Percentiles rank a stretch among this genome's conserved stretches.
phyloP scores from a whole-genome alignment of 139 green algal species.

The Desmodesmus armatus region DNA sequence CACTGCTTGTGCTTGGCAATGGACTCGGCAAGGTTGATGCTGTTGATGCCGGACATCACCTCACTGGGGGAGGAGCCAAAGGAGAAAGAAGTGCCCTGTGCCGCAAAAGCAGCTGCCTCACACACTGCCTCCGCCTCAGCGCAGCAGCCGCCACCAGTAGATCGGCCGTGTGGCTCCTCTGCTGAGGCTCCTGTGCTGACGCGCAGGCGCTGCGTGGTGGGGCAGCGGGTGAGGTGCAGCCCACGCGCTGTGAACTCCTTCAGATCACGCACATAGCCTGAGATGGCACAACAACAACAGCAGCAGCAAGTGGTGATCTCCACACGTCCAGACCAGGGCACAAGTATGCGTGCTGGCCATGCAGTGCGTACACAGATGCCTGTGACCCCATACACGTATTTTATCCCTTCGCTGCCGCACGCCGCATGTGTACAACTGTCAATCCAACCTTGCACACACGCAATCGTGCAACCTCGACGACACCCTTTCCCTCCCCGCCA shows the following conservation, averaged over 20 bases:
- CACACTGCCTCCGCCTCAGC: neutral
- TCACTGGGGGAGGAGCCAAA: constrained; percentile 15
- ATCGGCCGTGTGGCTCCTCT: neutral
- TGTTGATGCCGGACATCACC: constrained; percentile 41
- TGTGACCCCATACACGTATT: too few species aligned
- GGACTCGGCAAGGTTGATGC: constrained; percentile 22
- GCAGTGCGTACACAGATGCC: too few species aligned
- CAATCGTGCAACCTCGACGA: too few species aligned
- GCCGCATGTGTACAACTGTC: too few species aligned
- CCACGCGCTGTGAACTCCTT: constrained; percentile 26
- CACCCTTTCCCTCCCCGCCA: too few species aligned
- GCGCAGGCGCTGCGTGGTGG: neutral
- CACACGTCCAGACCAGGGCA: too few species aligned
- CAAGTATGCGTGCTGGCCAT: too few species aligned
- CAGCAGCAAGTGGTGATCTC: neutral
- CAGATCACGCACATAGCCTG: constrained; percentile 37
- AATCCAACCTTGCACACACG: too few species aligned
- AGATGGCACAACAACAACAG: neutral
- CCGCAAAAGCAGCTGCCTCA: neutral
- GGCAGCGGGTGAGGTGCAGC: constrained; percentile 25
- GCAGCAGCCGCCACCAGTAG: neutral
- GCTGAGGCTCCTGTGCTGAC: neutral
- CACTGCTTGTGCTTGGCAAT: constrained; percentile 39
- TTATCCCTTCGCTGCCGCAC: too few species aligned
- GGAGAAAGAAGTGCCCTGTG: neutral